phyloP scores from a whole-genome alignment of 257 asterid genomes.

The Ophiorrhiza pumila region DNA sequence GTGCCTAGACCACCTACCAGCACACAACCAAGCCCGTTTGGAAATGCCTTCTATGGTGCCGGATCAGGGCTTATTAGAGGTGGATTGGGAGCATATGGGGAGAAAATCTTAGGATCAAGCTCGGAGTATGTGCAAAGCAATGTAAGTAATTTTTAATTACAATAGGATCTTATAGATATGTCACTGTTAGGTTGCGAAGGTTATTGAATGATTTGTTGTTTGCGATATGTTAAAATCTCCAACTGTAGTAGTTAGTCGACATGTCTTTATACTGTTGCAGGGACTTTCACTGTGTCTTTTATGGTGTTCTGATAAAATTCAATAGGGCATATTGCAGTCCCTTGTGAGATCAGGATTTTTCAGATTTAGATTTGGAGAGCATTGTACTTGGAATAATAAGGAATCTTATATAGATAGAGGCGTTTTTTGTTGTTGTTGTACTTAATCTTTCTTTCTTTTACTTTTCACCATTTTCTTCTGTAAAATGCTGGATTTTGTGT shows the following conservation, averaged over 20 bases:
- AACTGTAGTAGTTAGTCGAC: neutral
- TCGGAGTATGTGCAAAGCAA: constrained; percentile 42
- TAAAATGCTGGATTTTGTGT: too few relatives aligned
- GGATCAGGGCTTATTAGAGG: constrained; percentile 36
- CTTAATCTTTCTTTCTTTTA: neutral
- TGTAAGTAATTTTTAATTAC: constrained; percentile 17
- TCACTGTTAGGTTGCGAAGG: neutral
- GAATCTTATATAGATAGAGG: neutral
- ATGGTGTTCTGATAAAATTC: neutral
- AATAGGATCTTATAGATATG: neutral
- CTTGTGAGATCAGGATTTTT: neutral
- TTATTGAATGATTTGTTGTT: neutral
- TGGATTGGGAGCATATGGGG: constrained; percentile 41
- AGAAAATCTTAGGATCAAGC: constrained; percentile 33
- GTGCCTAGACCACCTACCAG: constrained; percentile 24
- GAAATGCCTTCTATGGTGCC: constrained; percentile 33
- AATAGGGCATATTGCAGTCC: neutral
- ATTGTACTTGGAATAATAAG: neutral
- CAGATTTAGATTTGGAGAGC: neutral
- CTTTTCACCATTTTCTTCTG: too few relatives aligned
- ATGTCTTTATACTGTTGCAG: neutral
- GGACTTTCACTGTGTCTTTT: too few relatives aligned
- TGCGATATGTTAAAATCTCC: neutral
- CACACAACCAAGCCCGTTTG: constrained; percentile 33
- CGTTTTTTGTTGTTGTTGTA: neutral